Percentiles rank a stretch among this genome's conserved stretches.
Evolutionary conservation across 2,329 filamentous ascomycete species (phyloP).

Genomic region (Gremmenia infestans): DNA sequence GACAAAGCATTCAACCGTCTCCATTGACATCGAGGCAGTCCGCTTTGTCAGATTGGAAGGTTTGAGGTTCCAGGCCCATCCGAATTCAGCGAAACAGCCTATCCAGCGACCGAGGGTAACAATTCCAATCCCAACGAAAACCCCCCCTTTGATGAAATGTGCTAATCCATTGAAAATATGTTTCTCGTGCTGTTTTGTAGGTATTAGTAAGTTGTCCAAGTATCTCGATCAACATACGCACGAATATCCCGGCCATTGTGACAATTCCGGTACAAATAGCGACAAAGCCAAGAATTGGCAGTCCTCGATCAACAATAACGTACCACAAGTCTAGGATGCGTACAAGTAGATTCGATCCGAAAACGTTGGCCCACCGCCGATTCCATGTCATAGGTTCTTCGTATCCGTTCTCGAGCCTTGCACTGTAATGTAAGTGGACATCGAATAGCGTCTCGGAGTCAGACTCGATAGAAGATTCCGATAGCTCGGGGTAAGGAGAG

Average conservation of each 20-base stretch:
- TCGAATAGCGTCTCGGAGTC: conserved; percentile 41
- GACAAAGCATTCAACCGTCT: conserved; percentile 80
- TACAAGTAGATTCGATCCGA: conserved; percentile 43
- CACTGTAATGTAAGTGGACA: conserved; percentile 39
- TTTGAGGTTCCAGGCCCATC: conserved; percentile 84
- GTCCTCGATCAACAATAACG: conserved; percentile 65
- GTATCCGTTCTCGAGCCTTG: too few species aligned
- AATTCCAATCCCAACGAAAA: conserved; percentile 88
- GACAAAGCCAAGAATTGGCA: conserved; percentile 71
- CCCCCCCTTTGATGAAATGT: conserved; percentile 86
- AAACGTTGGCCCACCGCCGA: conserved; percentile 30
- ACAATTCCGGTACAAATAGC: conserved; percentile 67
- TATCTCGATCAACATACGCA: neutral
- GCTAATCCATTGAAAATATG: conserved; percentile 74
- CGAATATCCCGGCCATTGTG: conserved; percentile 75
- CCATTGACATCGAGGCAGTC: conserved; percentile 50
- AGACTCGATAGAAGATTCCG: conserved; percentile 33
- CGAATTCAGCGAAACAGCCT: conserved; percentile 79
- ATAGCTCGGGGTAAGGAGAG: too few species aligned
- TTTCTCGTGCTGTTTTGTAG: conserved; percentile 42
- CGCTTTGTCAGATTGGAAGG: conserved; percentile 35
- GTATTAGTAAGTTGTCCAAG: conserved; percentile 5
- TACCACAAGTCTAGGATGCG: conserved; percentile 50
- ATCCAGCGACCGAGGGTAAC: conserved; percentile 82
- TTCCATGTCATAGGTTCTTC: too few species aligned